Conservation (phyloP, 768 basidiomycete genomes). For the Suillus hirtellus region DNA sequence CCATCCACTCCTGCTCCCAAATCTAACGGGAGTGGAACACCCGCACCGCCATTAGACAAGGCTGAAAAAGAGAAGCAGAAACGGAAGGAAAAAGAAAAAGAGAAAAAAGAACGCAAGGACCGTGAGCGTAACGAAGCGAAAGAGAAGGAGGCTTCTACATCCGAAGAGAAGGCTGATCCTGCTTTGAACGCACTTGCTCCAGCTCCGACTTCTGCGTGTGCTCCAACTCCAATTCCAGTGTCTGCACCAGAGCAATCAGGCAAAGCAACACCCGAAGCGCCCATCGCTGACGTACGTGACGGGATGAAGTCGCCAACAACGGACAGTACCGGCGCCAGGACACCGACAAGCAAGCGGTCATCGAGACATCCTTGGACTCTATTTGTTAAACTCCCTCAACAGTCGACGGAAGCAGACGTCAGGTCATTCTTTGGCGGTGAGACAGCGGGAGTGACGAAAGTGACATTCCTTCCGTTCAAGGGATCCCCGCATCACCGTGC, state of each 20-base stretch:
- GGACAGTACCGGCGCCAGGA: conserved; percentile 64
- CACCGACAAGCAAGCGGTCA: conserved; percentile 66
- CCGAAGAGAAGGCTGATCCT: conserved; percentile 34
- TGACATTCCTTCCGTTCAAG: conserved; percentile 41
- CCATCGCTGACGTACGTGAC: conserved; percentile 29
- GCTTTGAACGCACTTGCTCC: conserved; percentile 19
- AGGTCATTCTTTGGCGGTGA: conserved; percentile 77
- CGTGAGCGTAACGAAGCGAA: conserved; percentile 46
- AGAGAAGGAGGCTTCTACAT: conserved; percentile 34
- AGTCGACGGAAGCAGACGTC: conserved; percentile 63
- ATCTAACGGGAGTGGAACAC: conserved; percentile 34
- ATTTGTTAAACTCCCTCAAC: conserved; percentile 66
- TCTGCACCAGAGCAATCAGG: conserved; percentile 32
- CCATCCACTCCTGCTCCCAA: conserved; percentile 31
- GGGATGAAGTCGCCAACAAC: conserved; percentile 57
- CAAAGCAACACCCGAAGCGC: conserved; percentile 38
- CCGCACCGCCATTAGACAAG: conserved; percentile 42
- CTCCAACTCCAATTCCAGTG: neutral
- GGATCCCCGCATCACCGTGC: conserved; percentile 45
- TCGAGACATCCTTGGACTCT: conserved; percentile 82
- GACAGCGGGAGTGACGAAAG: conserved; percentile 65
- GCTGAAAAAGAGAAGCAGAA: conserved; percentile 58
- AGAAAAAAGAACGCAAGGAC: conserved; percentile 64
- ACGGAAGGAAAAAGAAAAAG: conserved; percentile 63
- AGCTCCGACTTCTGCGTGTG: neutral